A percentile compares a stretch with the other conserved stretches of the same genome.
Evolutionary conservation across 331 rosid species (phyloP).

Genomic region (Rosa hybrid): DNA sequence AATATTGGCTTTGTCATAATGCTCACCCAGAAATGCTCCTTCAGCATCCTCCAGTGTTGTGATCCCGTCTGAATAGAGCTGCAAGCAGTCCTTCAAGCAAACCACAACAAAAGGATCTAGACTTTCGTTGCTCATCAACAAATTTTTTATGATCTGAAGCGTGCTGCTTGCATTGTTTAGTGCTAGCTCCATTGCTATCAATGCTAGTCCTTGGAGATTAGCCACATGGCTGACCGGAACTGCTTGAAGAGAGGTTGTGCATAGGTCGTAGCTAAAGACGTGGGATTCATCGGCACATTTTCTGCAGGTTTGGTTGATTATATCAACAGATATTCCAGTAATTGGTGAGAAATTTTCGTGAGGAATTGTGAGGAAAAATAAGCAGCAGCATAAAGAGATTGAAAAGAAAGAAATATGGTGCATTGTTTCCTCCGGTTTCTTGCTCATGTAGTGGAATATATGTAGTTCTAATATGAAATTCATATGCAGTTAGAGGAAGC

Average conservation of each 20-base stretch:
- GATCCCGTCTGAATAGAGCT: conserved; percentile 43
- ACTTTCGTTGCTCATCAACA: conserved; percentile 10
- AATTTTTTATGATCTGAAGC: conserved; percentile 25
- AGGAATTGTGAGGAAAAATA: conserved; percentile 18
- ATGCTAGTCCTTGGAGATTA: conserved; percentile 59
- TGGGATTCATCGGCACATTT: conserved; percentile 46
- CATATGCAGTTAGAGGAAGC: conserved; percentile 28
- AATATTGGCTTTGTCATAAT: conserved; percentile 26
- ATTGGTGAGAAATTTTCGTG: not conserved
- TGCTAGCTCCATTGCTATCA: conserved; percentile 71
- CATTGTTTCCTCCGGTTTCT: conserved; percentile 33
- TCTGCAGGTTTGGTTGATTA: conserved; percentile 51
- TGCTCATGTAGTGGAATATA: conserved; percentile 6
- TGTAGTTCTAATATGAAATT: not conserved
- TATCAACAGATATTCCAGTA: conserved; percentile 23
- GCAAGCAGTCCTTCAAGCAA: conserved; percentile 45
- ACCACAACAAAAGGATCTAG: conserved; percentile 23
- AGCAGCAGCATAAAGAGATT: conserved; percentile 16
- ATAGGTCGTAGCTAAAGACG: conserved; percentile 40
- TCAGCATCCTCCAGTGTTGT: conserved; percentile 38
- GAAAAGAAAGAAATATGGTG: conserved; percentile 13
- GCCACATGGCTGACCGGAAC: conserved; percentile 48
- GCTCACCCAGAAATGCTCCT: conserved; percentile 41
- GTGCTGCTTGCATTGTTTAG: conserved; percentile 47
- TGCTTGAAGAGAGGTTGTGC: conserved; percentile 44